phyloP scores from a whole-genome alignment of 305 asterid species.

The Rubia tinctorum region DNA sequence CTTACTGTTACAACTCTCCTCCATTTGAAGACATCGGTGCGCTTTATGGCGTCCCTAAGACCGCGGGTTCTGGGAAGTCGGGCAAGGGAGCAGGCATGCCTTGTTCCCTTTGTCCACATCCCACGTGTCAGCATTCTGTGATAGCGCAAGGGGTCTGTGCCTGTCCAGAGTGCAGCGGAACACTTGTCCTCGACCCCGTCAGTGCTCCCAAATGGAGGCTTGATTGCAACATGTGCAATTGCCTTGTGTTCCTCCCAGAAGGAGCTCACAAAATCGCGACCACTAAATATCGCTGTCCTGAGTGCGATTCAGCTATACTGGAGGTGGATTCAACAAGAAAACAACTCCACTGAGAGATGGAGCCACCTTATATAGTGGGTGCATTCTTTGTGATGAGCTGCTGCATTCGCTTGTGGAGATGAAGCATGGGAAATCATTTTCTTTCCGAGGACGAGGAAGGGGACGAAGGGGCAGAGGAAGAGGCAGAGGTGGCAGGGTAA shows the following conservation, averaged over 20 bases:
- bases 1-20: conserved; percentile 84
- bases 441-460: conserved; percentile 47
- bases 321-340: conserved; percentile 94
- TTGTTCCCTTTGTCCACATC: conserved; percentile 90
- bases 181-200: conserved; percentile 82
- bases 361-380: conserved; percentile 64
- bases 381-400: conserved; percentile 81
- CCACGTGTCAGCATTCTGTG: conserved; percentile 81
- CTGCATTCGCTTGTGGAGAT: conserved; percentile 80
- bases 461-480: conserved; percentile 50
- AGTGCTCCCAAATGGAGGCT: conserved; percentile 94
- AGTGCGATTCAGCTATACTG: conserved; percentile 76
- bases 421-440: conserved; percentile 79
- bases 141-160: conserved; percentile 86
- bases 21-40: conserved; percentile 75
- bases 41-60: conserved; percentile 58
- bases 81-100: conserved; percentile 97
- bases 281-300: conserved; percentile 59
- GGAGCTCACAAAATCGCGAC: conserved; percentile 91
- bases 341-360: conserved; percentile 85
- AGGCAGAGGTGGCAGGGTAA: conserved; percentile 51
- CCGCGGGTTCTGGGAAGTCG: conserved; percentile 35
- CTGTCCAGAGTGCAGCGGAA: conserved; percentile 89
- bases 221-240: conserved; percentile 80
- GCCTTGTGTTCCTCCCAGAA: conserved; percentile 79